These are phyloP conservation scores for Plasmopara halstedii DNA, from an alignment of 352 stramenopile genomes.

Conservation along the genomic window DNA sequence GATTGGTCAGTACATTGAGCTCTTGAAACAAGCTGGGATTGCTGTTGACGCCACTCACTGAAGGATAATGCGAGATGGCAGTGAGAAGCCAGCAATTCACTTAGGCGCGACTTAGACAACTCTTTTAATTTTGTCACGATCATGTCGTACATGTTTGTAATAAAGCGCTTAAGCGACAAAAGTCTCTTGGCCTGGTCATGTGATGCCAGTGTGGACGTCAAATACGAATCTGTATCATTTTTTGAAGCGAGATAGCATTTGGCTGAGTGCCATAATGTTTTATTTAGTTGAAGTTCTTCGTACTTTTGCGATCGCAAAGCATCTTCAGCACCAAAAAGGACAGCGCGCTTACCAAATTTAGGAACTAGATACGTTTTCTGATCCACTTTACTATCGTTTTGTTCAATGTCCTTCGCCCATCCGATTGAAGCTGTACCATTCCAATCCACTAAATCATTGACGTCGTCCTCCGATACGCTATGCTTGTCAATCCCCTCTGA, in stretches of 20 bases:
- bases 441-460: background rate
- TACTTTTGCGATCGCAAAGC: slow-evolving; percentile 20
- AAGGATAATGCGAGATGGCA: slow-evolving; percentile 46
- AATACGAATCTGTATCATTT: slow-evolving; percentile 9
- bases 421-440: slow-evolving; percentile 6
- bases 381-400: background rate
- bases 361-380: background rate
- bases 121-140: slow-evolving; percentile 46
- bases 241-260: slow-evolving; percentile 20
- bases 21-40: slow-evolving; percentile 15
- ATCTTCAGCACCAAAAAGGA: slow-evolving; percentile 16
- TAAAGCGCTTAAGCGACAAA: slow-evolving; percentile 57
- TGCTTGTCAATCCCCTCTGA: slow-evolving; percentile 10
- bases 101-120: slow-evolving; percentile 8
- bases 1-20: slow-evolving; percentile 9
- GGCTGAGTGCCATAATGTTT: slow-evolving; percentile 30
- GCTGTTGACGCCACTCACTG: slow-evolving; percentile 28
- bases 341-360: background rate
- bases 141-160: slow-evolving; percentile 59
- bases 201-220: slow-evolving; percentile 25
- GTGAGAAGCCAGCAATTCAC: slow-evolving; percentile 23
- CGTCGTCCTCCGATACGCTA: slow-evolving; percentile 1
- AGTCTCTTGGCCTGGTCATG: slow-evolving; percentile 43
- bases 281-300: slow-evolving; percentile 20
- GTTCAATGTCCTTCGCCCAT: slow-evolving; percentile 1